A percentile compares a stretch with the other conserved stretches of the same genome.
These are phyloP conservation scores for Clavispora vitiphila DNA, from an alignment of 805 yeast species.

Conservation along the genomic window DNA sequence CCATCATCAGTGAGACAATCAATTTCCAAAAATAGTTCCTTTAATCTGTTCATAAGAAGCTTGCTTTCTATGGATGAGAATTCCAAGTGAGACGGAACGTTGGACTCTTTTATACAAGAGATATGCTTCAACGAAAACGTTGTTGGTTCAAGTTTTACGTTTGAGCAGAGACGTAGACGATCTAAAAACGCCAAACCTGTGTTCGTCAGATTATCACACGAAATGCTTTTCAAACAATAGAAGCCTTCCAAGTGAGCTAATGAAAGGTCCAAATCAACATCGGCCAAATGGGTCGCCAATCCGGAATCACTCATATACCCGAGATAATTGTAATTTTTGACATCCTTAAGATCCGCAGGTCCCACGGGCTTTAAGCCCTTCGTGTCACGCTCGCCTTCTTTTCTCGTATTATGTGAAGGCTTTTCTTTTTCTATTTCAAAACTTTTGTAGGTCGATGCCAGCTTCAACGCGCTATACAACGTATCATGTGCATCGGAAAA, in stretches of 20 bases:
- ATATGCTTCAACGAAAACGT: background rate
- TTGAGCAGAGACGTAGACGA: background rate
- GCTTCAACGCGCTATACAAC: background rate
- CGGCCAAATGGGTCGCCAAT: background rate
- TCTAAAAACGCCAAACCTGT: background rate
- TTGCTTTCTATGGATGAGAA: background rate
- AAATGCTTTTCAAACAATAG: background rate
- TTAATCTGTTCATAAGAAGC: background rate
- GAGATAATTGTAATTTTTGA: background rate
- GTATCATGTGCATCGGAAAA: background rate
- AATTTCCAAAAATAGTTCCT: background rate
- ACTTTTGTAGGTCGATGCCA: background rate
- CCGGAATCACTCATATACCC: background rate
- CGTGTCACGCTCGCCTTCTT: background rate
- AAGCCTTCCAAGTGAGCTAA: background rate
- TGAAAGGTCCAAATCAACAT: background rate
- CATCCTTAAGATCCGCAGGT: background rate
- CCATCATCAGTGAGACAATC: background rate
- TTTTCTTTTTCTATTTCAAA: background rate
- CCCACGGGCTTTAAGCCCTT: background rate
- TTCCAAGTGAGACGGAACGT: background rate
- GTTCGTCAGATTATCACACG: background rate
- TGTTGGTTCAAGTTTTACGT: background rate
- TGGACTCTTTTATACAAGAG: background rate
- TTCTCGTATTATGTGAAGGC: background rate